Evolutionary conservation across 164 flowering plant species (phyloP), one percentile per base, ranked within the genome.

Genomic region (Liriodendron chinense): DNA sequence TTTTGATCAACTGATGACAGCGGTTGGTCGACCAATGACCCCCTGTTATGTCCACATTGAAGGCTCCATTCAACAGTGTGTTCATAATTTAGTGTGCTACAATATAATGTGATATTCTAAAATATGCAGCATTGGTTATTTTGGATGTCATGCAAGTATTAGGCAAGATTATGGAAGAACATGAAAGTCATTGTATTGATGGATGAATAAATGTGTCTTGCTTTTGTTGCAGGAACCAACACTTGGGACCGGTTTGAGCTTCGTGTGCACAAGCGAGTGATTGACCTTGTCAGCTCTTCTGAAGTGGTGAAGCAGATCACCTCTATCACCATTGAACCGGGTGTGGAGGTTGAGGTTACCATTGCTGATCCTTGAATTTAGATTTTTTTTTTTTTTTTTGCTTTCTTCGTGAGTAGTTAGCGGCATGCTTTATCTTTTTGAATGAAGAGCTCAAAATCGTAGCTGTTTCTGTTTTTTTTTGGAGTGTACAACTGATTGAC

Each of bases 241-340:
- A 93, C 98, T 0, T 93, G 87, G 87, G 98, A 93, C 50, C 84
- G 98, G 74, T 93, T 93, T 82, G 98, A 93, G 86, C 92, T 93
- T 1, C 88, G 96, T 21, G 92, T 93, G 1, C 98, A 91, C 92
- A 93, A 91, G 87, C 83, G 98, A 8, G 94, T 93, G 65, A 93
- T 93, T 64, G 98, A 93, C 77, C 91, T 91, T 68, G 89, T 86
- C 79, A 91, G 94, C 79, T 93, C 98, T 24, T 86, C 96, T 0
- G 98, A 93, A 56, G 96, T 93, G 34, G 98, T 93, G 16, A 93
- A 93, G 88, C 96, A 91, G 79, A 91, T 93, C 24, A 91, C 96
- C 49, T 93, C 96, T 26, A 93, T 93, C 71, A 91, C 93, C 69
- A 93, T 91, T 82, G 96, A 93, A 79, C 98, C 98, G 48, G 98